Percentiles rank a stretch among this genome's conserved stretches.
Evolutionary conservation across 495 filamentous ascomycete species (phyloP).

Genomic region (Neurospora sp.): DNA sequence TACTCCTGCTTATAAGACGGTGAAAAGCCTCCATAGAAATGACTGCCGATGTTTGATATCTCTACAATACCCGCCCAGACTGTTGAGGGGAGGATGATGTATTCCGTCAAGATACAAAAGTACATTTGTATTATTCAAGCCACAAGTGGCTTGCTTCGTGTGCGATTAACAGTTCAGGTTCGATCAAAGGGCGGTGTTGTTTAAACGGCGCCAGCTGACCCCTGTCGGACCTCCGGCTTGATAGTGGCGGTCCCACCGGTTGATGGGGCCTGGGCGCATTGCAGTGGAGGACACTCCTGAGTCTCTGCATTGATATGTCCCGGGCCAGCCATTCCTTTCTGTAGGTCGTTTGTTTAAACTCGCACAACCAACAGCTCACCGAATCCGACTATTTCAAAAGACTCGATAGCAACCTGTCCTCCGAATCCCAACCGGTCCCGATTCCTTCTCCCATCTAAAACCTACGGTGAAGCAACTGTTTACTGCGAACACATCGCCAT

Average conservation of each 20-base stretch:
- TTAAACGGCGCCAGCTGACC: neutral
- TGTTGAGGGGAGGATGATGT: neutral
- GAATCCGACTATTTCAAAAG: neutral
- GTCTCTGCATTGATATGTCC: neutral
- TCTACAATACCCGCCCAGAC: neutral
- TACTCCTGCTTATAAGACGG: neutral
- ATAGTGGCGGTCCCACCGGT: neutral
- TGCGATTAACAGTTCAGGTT: neutral
- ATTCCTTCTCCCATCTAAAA: neutral
- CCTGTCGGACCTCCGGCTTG: neutral
- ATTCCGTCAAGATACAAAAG: neutral
- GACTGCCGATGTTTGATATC: neutral
- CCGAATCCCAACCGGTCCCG: neutral
- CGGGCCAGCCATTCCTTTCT: neutral
- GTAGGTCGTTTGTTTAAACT: neutral
- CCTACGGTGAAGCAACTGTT: neutral
- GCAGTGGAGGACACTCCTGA: neutral
- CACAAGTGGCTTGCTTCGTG: neutral
- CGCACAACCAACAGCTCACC: neutral
- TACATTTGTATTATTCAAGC: neutral
- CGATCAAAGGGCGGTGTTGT: neutral
- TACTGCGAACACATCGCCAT: slow-evolving; percentile 36
- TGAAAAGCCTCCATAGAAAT: neutral
- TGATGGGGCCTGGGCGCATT: neutral
- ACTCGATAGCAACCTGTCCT: neutral